Conservation (phyloP, 352 stramenopile species). For the Phytophthora pseudosyringae region DNA sequence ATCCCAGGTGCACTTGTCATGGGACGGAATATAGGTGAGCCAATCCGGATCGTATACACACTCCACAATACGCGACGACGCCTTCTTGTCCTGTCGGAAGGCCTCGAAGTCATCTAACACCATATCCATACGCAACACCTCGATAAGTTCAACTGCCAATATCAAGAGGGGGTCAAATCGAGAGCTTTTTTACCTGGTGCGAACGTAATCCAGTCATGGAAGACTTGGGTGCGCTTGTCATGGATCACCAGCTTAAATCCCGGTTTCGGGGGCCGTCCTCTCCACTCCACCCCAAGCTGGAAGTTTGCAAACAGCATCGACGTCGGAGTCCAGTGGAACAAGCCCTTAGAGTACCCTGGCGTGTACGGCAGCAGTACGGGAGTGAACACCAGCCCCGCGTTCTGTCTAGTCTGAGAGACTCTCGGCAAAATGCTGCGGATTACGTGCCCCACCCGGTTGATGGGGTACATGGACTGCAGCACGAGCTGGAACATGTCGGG, state of each 20-base stretch:
- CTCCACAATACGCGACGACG: constrained; percentile 82
- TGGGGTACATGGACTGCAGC: constrained; percentile 85
- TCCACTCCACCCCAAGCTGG: constrained; percentile 84
- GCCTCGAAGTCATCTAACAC: constrained; percentile 73
- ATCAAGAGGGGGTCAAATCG: background rate
- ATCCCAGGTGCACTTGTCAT: constrained; percentile 86
- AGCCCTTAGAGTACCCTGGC: constrained; percentile 73
- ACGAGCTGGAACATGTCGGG: constrained; percentile 85
- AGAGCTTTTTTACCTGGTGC: constrained; percentile 47
- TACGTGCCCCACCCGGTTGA: constrained; percentile 77
- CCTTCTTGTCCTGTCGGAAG: constrained; percentile 85
- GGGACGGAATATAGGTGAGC: constrained; percentile 84
- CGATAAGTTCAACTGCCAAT: background rate
- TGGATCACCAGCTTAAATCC: constrained; percentile 88
- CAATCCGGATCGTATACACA: constrained; percentile 85
- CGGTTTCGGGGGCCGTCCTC: constrained; percentile 72
- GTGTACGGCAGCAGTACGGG: constrained; percentile 82
- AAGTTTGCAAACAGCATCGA: constrained; percentile 71
- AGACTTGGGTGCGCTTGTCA: constrained; percentile 85
- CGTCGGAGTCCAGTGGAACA: constrained; percentile 77
- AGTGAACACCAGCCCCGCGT: constrained; percentile 80
- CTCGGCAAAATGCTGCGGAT: constrained; percentile 78
- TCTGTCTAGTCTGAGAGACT: constrained; percentile 79
- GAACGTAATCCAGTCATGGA: constrained; percentile 91
- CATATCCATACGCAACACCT: background rate